Conservation (phyloP, 805 yeast genomes). For the Ogataea methylovora region DNA sequence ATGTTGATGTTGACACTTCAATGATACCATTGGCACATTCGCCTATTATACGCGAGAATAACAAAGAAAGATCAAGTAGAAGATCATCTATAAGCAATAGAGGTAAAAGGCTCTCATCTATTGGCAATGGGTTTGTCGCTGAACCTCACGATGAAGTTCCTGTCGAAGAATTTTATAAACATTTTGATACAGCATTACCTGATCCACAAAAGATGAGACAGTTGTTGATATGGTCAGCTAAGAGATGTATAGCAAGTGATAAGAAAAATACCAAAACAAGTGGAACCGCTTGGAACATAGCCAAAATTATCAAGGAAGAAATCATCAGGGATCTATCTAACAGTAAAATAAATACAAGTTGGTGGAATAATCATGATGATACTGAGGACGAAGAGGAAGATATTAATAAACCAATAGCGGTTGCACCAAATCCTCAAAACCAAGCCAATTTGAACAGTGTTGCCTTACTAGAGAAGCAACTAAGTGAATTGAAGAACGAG, state of each 20-base stretch:
- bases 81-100: conserved; percentile 48
- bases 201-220: conserved; percentile 72
- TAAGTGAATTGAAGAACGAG: conserved; percentile 38
- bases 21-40: conserved; percentile 1
- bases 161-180: conserved; percentile 48
- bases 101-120: conserved; percentile 67
- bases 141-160: conserved; percentile 60
- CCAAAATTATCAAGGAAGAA: conserved; percentile 60
- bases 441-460: conserved; percentile 41
- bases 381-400: conserved; percentile 14
- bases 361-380: conserved; percentile 45
- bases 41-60: conserved; percentile 1
- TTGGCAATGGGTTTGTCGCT: conserved; percentile 65
- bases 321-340: conserved; percentile 48
- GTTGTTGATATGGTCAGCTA: conserved; percentile 59
- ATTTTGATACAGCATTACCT: conserved; percentile 52
- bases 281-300: conserved; percentile 34
- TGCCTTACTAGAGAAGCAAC: conserved; percentile 35
- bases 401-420: conserved; percentile 21
- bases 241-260: conserved; percentile 32
- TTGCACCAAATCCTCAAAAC: conserved; percentile 57
- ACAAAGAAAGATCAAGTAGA: conserved; percentile 18
- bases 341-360: conserved; percentile 56
- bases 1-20: conserved; percentile 1
- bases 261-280: conserved; percentile 16